Evolutionary conservation across 163 green algal genomes (phyloP), one percentile per base, ranked within the genome.

Genomic region (Chlamydomonas reinhardtii): DNA sequence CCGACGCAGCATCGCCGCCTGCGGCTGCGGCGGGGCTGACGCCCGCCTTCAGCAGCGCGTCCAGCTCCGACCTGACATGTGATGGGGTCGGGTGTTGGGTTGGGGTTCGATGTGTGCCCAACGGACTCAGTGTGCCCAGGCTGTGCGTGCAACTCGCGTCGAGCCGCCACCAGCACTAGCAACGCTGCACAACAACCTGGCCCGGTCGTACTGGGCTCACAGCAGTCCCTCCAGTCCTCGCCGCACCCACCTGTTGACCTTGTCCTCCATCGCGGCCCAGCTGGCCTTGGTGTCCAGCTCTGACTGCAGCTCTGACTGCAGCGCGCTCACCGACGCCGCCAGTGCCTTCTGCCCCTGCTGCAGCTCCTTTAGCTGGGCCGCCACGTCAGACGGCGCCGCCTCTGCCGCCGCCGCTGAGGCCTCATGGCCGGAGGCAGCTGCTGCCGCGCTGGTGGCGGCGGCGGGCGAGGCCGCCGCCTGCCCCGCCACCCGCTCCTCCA

Each of bases 231-330:
- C n/a, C n/a, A n/a, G n/a, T n/a, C n/a, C n/a, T 19, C 48, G 48
- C 22, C 59, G 22, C 17, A 22, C 59, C 8, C 20, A 65, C 29
- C 80, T 35, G 29, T 80, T 86, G 70, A 70, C 80, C 70, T 86
- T 86, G 0, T 35, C 35, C 56, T 86, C 80, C 29, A 86, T 56
- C 70, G 79, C 80, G 20, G 6, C 39, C 39, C 39, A 8, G 39
- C 39, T 48, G 39, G 39, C 5, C 39, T 48, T 48, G 39, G 39
- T 48, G 39, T 48, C 39, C 39, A 86, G 70, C 70, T 86, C 80
- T 11, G 6, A 52, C 17, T 86, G 69, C 54, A 86, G 56, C 79
- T 86, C 79, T n/a, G 78, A 56, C 56, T 86, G 80, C 22, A 86
- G 54, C 8, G 70, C 80, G 11, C 70, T 35, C 16, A 86, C 80